These are phyloP conservation scores for Exophiala sp. DNA, from an alignment of 2,329 filamentous ascomycete genomes.

Conservation along the genomic window DNA sequence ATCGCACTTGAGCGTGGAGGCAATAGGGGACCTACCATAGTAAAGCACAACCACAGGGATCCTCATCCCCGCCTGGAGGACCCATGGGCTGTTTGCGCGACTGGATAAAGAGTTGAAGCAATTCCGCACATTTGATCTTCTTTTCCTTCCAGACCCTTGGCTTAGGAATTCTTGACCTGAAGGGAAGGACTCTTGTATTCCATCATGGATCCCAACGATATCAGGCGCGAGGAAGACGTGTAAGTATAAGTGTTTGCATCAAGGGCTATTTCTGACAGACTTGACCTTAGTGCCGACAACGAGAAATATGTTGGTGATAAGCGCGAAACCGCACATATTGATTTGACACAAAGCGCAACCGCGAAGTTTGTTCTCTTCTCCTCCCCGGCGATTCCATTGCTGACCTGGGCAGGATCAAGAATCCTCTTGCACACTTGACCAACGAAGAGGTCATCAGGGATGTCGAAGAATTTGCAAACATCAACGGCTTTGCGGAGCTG, in stretches of 20 bases:
- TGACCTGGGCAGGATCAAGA: conserved; percentile 22
- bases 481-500: conserved; percentile 35
- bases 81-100: background rate
- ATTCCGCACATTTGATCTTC: background rate
- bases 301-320: conserved; percentile 1
- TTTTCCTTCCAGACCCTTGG: background rate
- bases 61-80: background rate
- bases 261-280: background rate
- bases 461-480: conserved; percentile 38
- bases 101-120: background rate
- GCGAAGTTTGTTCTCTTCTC: background rate
- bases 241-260: background rate
- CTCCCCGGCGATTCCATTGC: background rate
- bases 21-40: background rate
- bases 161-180: background rate
- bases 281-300: background rate
- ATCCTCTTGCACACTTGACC: conserved; percentile 27
- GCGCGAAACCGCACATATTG: background rate
- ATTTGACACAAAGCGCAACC: background rate
- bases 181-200: background rate
- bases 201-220: background rate
- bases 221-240: background rate
- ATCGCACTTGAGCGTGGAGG: background rate
- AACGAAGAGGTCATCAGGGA: conserved; percentile 29
- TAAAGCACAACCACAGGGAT: background rate